A percentile compares a stretch with the other conserved stretches of the same genome.
Evolutionary conservation across 1,139 yeast species (phyloP).

Genomic region (Hemisphaericaspora subhashii): DNA sequence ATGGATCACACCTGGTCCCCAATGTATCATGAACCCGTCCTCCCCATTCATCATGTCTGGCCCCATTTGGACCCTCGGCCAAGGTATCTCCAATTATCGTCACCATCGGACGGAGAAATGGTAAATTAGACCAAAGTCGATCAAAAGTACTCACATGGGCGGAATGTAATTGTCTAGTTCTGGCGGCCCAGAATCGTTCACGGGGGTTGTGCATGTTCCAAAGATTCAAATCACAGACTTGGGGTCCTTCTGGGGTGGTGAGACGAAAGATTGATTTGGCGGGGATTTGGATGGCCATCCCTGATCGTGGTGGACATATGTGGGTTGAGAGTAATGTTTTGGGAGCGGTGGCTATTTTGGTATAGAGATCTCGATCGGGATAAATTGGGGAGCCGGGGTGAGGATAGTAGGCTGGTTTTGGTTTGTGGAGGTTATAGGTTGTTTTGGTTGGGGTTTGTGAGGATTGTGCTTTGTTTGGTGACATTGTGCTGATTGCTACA

Average conservation of each 20-base stretch:
- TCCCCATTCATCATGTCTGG: constrained; percentile 64
- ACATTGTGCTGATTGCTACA: no score
- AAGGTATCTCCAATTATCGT: constrained; percentile 64
- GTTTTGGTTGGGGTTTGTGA: constrained; percentile 43
- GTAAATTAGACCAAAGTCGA: constrained; percentile 64
- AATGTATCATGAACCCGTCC: constrained; percentile 66
- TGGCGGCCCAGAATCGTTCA: constrained; percentile 68
- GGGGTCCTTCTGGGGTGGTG: constrained; percentile 68
- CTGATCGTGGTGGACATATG: constrained; percentile 53
- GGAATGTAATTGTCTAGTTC: constrained; percentile 67
- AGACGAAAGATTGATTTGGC: constrained; percentile 58
- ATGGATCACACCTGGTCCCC: constrained; percentile 72
- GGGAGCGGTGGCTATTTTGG: constrained; percentile 42
- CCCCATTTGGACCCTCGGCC: no score
- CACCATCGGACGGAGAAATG: constrained; percentile 60
- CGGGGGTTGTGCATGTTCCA: constrained; percentile 63
- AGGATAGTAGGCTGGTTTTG: constrained; percentile 59
- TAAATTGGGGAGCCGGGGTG: constrained; percentile 52
- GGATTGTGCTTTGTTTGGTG: no score
- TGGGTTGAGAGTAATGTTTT: constrained; percentile 37
- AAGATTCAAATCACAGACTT: constrained; percentile 66
- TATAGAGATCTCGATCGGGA: constrained; percentile 50
- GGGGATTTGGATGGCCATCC: constrained; percentile 61
- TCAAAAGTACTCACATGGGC: constrained; percentile 65
- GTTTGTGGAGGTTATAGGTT: constrained; percentile 45